A percentile compares a stretch with the other conserved stretches of the same genome.
These are phyloP conservation scores for Boechera divaricarpa DNA, from an alignment of 345 rosid genomes.

Conservation along the genomic window DNA sequence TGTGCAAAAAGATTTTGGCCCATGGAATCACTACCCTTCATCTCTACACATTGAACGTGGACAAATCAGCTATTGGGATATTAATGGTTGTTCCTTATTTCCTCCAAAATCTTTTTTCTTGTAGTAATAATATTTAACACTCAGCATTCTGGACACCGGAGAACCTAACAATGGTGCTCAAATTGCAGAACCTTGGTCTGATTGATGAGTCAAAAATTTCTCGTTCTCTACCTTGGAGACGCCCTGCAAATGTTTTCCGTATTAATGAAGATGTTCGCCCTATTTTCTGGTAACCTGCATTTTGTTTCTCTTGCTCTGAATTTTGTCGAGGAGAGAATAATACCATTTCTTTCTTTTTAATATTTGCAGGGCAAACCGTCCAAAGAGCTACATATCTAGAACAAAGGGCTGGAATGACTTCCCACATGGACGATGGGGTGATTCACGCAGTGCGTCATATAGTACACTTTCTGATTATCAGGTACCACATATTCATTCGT, in stretches of 20 bases:
- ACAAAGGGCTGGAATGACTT: slow-evolving; percentile 93
- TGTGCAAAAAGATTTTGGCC: slow-evolving; percentile 93
- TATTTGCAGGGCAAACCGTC: slow-evolving; percentile 93
- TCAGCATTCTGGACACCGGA: not conserved
- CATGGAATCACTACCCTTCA: slow-evolving; percentile 89
- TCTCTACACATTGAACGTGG: slow-evolving; percentile 93
- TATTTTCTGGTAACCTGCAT: slow-evolving; percentile 76
- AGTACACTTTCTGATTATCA: slow-evolving; percentile 85
- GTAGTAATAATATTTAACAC: not conserved
- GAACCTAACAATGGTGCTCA: slow-evolving; percentile 43
- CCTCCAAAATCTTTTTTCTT: not conserved
- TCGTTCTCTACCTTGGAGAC: slow-evolving; percentile 92
- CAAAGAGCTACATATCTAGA: slow-evolving; percentile 93
- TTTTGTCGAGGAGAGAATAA: slow-evolving; percentile 11
- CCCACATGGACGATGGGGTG: slow-evolving; percentile 94
- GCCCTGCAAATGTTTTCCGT: slow-evolving; percentile 88
- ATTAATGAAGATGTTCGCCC: slow-evolving; percentile 95
- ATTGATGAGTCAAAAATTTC: slow-evolving; percentile 87
- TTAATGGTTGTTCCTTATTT: slow-evolving; percentile 58
- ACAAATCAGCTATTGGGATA: slow-evolving; percentile 91
- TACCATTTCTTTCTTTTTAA: slow-evolving; percentile 24
- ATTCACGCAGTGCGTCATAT: slow-evolving; percentile 86
- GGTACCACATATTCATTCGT: slow-evolving; percentile 48
- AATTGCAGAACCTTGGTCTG: slow-evolving; percentile 84
- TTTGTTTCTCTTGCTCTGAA: slow-evolving; percentile 31